phyloP scores from a whole-genome alignment of 352 stramenopile genomes.

The Paralagenidium karlingii region DNA sequence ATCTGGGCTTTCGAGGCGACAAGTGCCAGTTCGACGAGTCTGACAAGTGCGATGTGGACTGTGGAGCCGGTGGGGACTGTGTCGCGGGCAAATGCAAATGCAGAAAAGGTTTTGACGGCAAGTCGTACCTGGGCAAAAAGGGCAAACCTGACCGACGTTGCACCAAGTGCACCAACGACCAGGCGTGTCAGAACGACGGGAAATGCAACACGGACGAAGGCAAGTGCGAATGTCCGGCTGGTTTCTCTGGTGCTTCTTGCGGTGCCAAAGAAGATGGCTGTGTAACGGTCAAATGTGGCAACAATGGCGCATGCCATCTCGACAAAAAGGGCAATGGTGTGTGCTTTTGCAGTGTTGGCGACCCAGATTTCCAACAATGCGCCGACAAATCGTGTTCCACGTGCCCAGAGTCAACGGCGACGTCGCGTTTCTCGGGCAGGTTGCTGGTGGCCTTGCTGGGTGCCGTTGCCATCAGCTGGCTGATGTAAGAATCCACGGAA shows the following conservation, averaged over 20 bases:
- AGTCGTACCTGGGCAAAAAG: conserved; percentile 24
- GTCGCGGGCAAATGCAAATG: conserved; percentile 31
- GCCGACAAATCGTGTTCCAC: no score
- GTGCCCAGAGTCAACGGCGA: no score
- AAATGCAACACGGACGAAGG: conserved; percentile 33
- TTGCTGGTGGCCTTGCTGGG: no score
- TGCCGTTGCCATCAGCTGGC: no score
- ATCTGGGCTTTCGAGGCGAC: conserved; percentile 24
- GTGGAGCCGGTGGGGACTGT: conserved; percentile 31
- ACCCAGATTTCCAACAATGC: no score
- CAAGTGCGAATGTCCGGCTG: conserved; percentile 32
- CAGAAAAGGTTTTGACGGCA: conserved; percentile 29
- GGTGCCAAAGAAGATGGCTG: conserved; percentile 34
- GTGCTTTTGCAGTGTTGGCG: conserved; percentile 39
- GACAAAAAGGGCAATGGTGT: conserved; percentile 25
- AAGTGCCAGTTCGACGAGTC: conserved; percentile 37
- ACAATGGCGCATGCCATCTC: conserved; percentile 23
- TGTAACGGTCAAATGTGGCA: conserved; percentile 23
- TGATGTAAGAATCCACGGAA: no score
- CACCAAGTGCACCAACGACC: conserved; percentile 32
- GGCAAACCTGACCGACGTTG: conserved; percentile 33
- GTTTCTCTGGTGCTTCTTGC: conserved; percentile 33
- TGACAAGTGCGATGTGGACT: conserved; percentile 39
- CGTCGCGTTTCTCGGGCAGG: no score
- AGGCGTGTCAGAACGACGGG: conserved; percentile 38